Base-by-base conservation (phyloP, 768 basidiomycete genomes). In the Russula sp. region DNA sequence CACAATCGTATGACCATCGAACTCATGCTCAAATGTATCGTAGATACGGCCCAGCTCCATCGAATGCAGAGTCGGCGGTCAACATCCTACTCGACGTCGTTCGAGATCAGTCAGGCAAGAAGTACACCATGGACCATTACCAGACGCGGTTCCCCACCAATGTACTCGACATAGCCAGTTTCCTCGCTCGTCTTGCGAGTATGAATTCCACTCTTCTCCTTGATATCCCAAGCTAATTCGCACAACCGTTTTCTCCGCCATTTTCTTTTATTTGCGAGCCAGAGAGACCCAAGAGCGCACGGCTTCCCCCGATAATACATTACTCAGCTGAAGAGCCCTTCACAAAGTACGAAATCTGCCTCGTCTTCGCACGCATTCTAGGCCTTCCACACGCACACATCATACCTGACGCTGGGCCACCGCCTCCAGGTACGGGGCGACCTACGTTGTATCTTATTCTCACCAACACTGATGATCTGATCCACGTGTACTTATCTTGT, bases 51-150 rank as follows among this genome's bases (percentile, higher is more conserved):
- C 87, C 90, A 4, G 84, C 90, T 2, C 84, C 86, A 26, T 85
- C 86, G 65, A 94, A 95, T 71, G 82, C 87, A 4, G 96, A 98
- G 71, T 86, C 87, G 5, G 95, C 96, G 0, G 81, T 98, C 67
- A 98, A 98, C 72, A 80, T 92, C 59, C 81, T 99, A 7, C 74
- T 94, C 32, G 94, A 97, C 73, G 80, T 96, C 38, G 91, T 97
- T 0, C 79, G 84, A 65, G 92, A 95, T 72, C 90, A 90, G 69
- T 89, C 88, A 6, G 91, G 90, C 2, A 94, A 94, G 76, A 78
- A 77, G 40, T 94, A 94, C 79, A 92, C 87, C 74, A 98, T 98
- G 96, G 96, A 99, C 73, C 88, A 96, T 73, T 96, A 87, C 72
- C 94, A 92, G 28, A 91, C 88, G 20, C 83, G 96, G 32, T 96